Evolutionary conservation across 2,329 filamentous ascomycete genomes (phyloP), one percentile per base, ranked within the genome.

Genomic region (Ilyonectria mors-panacis): DNA sequence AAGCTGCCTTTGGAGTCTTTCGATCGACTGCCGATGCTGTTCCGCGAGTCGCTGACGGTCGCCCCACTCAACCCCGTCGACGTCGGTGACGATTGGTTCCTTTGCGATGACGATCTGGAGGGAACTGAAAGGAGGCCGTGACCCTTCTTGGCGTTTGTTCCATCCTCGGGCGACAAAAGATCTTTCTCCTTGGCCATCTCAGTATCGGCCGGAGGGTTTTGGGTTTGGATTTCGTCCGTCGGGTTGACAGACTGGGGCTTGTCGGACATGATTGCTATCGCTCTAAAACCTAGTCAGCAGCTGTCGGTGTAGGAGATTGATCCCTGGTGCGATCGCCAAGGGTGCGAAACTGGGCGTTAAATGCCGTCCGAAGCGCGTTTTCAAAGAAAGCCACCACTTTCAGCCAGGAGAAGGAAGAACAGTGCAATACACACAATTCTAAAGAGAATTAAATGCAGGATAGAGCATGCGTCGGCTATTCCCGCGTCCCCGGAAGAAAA

Each of bases 1-100:
- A 91, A 89, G 81, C 90, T 93, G 72, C 85, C 83, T 81, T 87
- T 90, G 67, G 89, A 91, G 73, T 88, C 89, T 80, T 89, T 92
- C 55, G 91, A 93, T 72, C 86, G 85, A 66, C 87, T 86, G 72
- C 88, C 87, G 73, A 90, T 88, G 77, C 88, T 92, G 75, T 89
- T 89, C 78, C 86, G 83, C 63, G 86, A 83, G 72, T 91, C 88
- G 79, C 83, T 86, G 63, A 85, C 86, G 59, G 88, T 90, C 53
- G 84, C 86, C 74, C 88, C 89, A 79, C 87, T 90, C 69, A 91
- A 79, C 56, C 86, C 88, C 47, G 88, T 89, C 50, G 87, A 84
- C 63, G 88, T 88, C 62, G 88, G 85, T 50, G 88, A 90, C 68
- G 87, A 83, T 77, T 91, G 87, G 75, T 87, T 84, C 78, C 86